Evolutionary conservation across 2,329 filamentous ascomycete species (phyloP).

Genomic region (Cryphonectria carpinicola): DNA sequence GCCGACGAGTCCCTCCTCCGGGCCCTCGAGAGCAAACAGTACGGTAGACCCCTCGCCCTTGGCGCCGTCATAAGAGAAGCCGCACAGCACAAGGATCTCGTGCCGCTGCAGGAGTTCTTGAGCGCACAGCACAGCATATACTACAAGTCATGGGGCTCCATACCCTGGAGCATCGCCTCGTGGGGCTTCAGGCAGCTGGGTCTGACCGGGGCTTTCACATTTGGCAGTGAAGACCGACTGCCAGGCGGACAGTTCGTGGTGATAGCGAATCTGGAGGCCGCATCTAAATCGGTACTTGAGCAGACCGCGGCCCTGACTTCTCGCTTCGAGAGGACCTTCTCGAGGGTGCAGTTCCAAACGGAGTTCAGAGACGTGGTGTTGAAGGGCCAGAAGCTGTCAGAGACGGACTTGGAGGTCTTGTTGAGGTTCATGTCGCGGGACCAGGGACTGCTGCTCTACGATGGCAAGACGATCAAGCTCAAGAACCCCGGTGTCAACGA

Average conservation of each 20-base stretch:
- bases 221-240: slow-evolving; percentile 56
- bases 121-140: slow-evolving; percentile 71
- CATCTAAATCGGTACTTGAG: slow-evolving; percentile 57
- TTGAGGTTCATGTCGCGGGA: slow-evolving; percentile 72
- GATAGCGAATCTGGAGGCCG: slow-evolving; percentile 63
- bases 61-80: slow-evolving; percentile 79
- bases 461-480: slow-evolving; percentile 76
- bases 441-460: slow-evolving; percentile 60
- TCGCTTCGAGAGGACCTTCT: slow-evolving; percentile 69
- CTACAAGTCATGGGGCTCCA: slow-evolving; percentile 66
- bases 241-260: slow-evolving; percentile 68
- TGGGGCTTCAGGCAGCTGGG: slow-evolving; percentile 79
- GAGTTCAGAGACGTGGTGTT: slow-evolving; percentile 59
- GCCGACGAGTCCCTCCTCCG: slow-evolving; percentile 68
- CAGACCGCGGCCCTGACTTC: slow-evolving; percentile 47
- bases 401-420: slow-evolving; percentile 70
- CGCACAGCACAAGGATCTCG: slow-evolving; percentile 67
- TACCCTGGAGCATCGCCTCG: slow-evolving; percentile 70
- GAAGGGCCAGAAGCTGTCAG: slow-evolving; percentile 55
- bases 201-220: slow-evolving; percentile 51
- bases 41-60: slow-evolving; percentile 79
- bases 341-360: slow-evolving; percentile 65
- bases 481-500: slow-evolving; percentile 54
- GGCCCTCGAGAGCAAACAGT: slow-evolving; percentile 75
- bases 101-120: slow-evolving; percentile 73